phyloP scores from a whole-genome alignment of 2,329 filamentous ascomycete species.

The Volutella citrinella region DNA sequence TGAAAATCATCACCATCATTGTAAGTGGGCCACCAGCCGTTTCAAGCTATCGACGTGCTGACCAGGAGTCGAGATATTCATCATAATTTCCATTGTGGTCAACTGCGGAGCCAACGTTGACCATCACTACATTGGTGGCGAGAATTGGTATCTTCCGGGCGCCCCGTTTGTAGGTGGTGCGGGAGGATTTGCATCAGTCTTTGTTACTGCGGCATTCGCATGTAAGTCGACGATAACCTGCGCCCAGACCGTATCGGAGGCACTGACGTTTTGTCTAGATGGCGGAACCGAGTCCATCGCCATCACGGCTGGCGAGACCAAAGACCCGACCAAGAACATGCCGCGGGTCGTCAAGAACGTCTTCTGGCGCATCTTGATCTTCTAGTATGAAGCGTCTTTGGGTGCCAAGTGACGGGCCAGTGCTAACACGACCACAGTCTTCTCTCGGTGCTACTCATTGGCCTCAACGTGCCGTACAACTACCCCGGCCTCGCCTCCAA shows the following conservation, averaged over 20 bases:
- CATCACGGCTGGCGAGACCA: constrained; percentile 65
- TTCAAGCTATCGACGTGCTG: too few relatives aligned
- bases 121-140: constrained; percentile 55
- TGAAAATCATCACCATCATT: constrained; percentile 52
- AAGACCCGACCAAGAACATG: constrained; percentile 57
- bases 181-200: constrained; percentile 60
- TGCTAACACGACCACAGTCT: constrained; percentile 21
- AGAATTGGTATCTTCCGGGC: constrained; percentile 56
- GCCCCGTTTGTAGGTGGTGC: constrained; percentile 65
- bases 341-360: constrained; percentile 64
- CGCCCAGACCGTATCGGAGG: too few relatives aligned
- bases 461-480: constrained; percentile 58
- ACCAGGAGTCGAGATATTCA: constrained; percentile 43
- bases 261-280: too few relatives aligned
- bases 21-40: too few relatives aligned
- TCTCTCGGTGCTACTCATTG: constrained; percentile 42
- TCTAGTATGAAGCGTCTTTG: too few relatives aligned
- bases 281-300: constrained; percentile 62
- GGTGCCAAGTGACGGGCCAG: too few relatives aligned
- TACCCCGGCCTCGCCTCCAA: constrained; percentile 32
- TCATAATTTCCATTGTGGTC: constrained; percentile 57
- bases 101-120: constrained; percentile 51
- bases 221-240: too few relatives aligned
- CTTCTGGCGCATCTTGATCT: constrained; percentile 60
- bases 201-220: constrained; percentile 55